Evolutionary conservation across 192 early-diverging fungal species (phyloP).

Genomic region (Fimicolochytrium jonesii): DNA sequence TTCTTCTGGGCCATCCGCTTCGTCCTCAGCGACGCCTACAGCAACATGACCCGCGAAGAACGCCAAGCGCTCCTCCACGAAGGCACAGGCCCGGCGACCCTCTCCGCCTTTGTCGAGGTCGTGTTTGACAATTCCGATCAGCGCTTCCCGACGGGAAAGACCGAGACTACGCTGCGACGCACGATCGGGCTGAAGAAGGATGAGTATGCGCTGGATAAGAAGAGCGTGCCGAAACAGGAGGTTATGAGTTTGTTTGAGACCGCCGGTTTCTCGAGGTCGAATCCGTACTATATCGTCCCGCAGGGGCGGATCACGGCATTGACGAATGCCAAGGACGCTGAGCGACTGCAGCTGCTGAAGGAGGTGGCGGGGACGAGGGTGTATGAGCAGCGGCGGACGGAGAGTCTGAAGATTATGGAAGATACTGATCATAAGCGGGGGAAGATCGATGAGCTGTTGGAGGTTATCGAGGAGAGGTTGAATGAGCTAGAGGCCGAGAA

Average conservation of each 20-base stretch:
- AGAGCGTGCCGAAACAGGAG: slow-evolving; percentile 86
- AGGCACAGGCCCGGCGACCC: slow-evolving; percentile 83
- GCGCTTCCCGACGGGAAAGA: slow-evolving; percentile 91
- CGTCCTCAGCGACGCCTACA: slow-evolving; percentile 93
- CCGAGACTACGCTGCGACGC: slow-evolving; percentile 82
- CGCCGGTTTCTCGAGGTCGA: slow-evolving; percentile 93
- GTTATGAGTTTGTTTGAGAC: slow-evolving; percentile 92
- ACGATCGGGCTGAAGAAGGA: slow-evolving; percentile 97
- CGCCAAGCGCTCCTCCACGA: slow-evolving; percentile 92
- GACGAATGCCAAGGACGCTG: slow-evolving; percentile 90
- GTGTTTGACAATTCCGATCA: slow-evolving; percentile 96
- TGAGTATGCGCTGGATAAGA: slow-evolving; percentile 95
- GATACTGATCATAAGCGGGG: slow-evolving; percentile 79
- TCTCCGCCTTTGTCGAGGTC: slow-evolving; percentile 94
- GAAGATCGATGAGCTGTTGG: slow-evolving; percentile 87
- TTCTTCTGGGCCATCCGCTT: slow-evolving; percentile 98
- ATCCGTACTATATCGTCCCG: slow-evolving; percentile 98
- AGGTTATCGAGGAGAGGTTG: slow-evolving; percentile 83
- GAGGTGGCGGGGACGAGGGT: slow-evolving; percentile 97
- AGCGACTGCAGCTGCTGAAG: slow-evolving; percentile 85
- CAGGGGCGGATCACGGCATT: slow-evolving; percentile 91
- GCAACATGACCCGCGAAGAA: slow-evolving; percentile 87
- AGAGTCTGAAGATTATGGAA: slow-evolving; percentile 87
- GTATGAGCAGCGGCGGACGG: slow-evolving; percentile 86
- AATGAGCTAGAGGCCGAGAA: slow-evolving; percentile 91